Evolutionary conservation across 1,139 yeast species (phyloP), one percentile per base, ranked within the genome.

Genomic region (Candida sp.): DNA sequence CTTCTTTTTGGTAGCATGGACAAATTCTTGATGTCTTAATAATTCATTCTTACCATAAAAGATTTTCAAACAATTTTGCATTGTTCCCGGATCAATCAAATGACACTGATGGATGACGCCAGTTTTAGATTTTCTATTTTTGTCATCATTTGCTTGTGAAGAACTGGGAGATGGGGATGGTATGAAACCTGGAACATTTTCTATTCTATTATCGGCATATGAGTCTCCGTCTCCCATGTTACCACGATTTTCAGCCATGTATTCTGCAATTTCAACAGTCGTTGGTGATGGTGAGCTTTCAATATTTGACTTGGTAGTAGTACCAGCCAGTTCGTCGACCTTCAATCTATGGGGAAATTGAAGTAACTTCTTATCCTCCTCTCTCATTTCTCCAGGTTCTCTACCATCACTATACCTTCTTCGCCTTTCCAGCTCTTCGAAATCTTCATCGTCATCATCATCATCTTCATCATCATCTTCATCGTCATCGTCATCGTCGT

Each of bases 11-110:
- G 77, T 70, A 12, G 77, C 78, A 57, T 73, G 79, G 21, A 72
- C 77, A 58, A 71, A 72, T 47, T 73, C 77, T 51, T 73, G 77
- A 53, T 73, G 79, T 44, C 77, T 58, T 36, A 69, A 56, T 33
- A 73, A 60, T 49, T 73, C 78, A 49, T 71, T 73, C 46, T 68
- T 72, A 8, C 79, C 78, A 47, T 73, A 71, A 45, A 73, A 73
- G 2, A 71, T 66, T 52, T 73, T 73, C 34, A 64, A 53, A 47
- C 79, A 73, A 36, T 67, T 64, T 19, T 53, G 48, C 29, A 56
- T 46, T 3, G 69, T 56, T 4, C 44, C 46, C 3, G 77, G 75
- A 49, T 72, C 77, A 3, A 57, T 51, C 36, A 69, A 58, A 48
- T 70, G 77, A 48, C 79, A 73, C 49, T 73, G 77, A 48, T 73